Percentiles rank a stretch among this genome's conserved stretches.
Conservation (phyloP, 192 early-diverging fungal genomes). For the Geosiphon pyriformis region DNA sequence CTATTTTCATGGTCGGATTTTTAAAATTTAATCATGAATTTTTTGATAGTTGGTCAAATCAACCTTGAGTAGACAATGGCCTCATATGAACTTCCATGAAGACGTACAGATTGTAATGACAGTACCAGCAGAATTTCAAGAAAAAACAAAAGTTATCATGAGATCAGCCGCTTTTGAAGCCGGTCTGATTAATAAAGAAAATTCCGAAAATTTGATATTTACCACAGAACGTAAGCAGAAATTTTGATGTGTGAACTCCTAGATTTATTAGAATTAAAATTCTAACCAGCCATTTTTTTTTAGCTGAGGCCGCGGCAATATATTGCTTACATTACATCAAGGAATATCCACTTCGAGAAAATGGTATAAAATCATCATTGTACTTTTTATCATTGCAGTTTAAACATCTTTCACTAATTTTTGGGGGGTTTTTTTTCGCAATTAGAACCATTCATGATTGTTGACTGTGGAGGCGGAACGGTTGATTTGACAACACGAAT, state of each 20-base stretch:
- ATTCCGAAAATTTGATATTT: not conserved
- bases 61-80: not conserved
- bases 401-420: not conserved
- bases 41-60: not conserved
- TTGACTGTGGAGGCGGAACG: constrained; percentile 26
- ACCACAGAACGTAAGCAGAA: constrained; percentile 1
- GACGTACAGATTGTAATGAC: not conserved
- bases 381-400: not conserved
- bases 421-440: not conserved
- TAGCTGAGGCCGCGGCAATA: constrained; percentile 23
- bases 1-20: not conserved
- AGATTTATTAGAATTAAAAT: not conserved
- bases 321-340: constrained; percentile 2
- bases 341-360: not conserved
- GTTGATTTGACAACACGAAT: constrained; percentile 30
- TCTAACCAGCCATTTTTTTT: too few species aligned
- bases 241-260: not conserved
- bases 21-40: not conserved
- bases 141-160: not conserved
- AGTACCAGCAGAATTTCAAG: not conserved
- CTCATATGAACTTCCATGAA: not conserved
- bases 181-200: not conserved
- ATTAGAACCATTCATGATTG: constrained; percentile 19
- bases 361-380: not conserved
- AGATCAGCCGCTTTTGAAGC: not conserved